A percentile compares a stretch with the other conserved stretches of the same genome.
These are phyloP conservation scores for Taiwanofungus camphoratus DNA, from an alignment of 1,284 basidiomycete species.

Conservation along the genomic window DNA sequence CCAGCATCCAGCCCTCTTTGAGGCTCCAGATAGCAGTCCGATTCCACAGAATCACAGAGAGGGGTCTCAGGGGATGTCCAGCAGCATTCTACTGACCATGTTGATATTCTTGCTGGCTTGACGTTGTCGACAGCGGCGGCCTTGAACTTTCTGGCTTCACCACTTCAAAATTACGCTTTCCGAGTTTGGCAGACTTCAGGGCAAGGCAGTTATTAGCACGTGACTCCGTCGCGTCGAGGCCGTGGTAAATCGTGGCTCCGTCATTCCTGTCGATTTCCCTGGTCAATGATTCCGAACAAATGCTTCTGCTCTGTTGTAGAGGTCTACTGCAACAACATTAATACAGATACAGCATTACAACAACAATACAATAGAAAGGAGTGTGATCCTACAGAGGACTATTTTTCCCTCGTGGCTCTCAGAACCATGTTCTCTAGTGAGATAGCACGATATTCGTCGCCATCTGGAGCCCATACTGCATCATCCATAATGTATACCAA, in stretches of 20 bases:
- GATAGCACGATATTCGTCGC: conserved; percentile 57
- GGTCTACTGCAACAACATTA: too few relatives aligned
- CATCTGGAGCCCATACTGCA: conserved; percentile 73
- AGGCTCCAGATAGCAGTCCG: conserved; percentile 12
- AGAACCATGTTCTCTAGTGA: conserved; percentile 66
- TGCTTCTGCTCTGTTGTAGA: too few relatives aligned
- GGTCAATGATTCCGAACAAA: too few relatives aligned
- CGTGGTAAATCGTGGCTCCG: neutral
- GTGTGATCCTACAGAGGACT: too few relatives aligned
- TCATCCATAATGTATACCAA: conserved; percentile 85
- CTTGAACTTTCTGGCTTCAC: conserved; percentile 14
- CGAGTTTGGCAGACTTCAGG: conserved; percentile 9
- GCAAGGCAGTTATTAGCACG: conserved; percentile 7
- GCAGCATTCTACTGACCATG: conserved; percentile 33
- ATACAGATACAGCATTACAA: conserved; percentile 2
- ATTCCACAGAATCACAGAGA: conserved; percentile 15
- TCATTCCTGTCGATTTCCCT: too few relatives aligned
- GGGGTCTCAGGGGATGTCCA: conserved; percentile 12
- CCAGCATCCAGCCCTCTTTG: conserved; percentile 28
- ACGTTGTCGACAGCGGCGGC: conserved; percentile 31
- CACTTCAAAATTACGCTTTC: conserved; percentile 4
- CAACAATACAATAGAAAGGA: neutral
- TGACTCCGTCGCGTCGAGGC: conserved; percentile 1
- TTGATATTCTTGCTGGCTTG: conserved; percentile 32
- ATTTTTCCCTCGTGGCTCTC: conserved; percentile 39